Base-by-base conservation (phyloP, 768 basidiomycete species). In the Rhodosporidiobolus sp. region DNA sequence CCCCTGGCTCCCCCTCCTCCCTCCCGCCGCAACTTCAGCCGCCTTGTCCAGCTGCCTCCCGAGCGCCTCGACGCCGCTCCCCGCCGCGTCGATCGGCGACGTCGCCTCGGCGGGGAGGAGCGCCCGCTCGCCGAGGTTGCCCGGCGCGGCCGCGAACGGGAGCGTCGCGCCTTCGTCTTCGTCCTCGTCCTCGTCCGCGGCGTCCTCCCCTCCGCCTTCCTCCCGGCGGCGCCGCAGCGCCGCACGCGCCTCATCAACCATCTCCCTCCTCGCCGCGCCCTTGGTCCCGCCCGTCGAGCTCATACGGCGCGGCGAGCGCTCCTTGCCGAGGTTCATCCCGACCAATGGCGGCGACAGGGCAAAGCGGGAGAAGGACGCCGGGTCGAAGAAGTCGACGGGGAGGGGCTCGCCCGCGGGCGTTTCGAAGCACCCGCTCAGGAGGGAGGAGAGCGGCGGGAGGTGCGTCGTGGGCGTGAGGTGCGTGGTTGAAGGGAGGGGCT, bases 341-440 rank as follows among this genome's bases (percentile, higher is more conserved):
- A 54, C 59, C 20, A 68, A 57, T n/a, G 73, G 48, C 4, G 76
- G 71, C 1, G 63, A 67, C 1, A 77, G 48, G 3, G 54, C 67
- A 28, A 70, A 65, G 11, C 66, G 53, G 2, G 62, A 57, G 67
- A 66, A 77, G 11, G 54, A 43, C 24, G 49, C 20, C 2, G 74
- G 69, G 46, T 66, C 63, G 55, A 76, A 69, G 59, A 77, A 72
- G 28, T 77, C 65, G 59, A 74, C 32, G 8, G 63, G 64, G 32
- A 69, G 49, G 11, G 64, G 52, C 12, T 50, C n/a, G 30, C 77
- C 75, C 0, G 32, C 17, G 22, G 70, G 66, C 26, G 65, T 63
- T 30, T 77, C 70, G 72, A 77, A 77, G 63, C 72, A 74, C 7
- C 66, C 66, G 19, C n/a, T 22, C 32, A 72, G 58, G 32, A 72